Conservation (phyloP, 2,329 filamentous ascomycete species). For the Colletotrichum abscissum region DNA sequence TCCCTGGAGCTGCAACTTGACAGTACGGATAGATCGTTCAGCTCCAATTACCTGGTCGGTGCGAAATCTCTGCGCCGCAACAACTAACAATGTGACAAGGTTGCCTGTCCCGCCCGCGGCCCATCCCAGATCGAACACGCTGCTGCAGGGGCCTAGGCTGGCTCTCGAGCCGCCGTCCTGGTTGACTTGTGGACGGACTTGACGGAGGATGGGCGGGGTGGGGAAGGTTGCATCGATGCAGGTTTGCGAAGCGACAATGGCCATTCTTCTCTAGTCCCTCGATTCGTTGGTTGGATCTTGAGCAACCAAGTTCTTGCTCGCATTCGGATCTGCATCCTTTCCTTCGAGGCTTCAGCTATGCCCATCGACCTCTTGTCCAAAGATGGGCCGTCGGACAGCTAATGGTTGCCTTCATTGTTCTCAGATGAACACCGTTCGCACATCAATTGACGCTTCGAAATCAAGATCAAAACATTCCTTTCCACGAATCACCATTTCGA, state of each 20-base stretch:
- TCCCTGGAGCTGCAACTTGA: background rate
- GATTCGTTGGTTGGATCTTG: conserved; percentile 37
- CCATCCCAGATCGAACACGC: background rate
- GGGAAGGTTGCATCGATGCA: conserved; percentile 41
- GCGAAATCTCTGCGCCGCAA: background rate
- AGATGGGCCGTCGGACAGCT: background rate
- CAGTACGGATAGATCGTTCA: background rate
- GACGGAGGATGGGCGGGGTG: conserved; percentile 33
- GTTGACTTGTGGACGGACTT: background rate
- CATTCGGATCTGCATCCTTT: background rate
- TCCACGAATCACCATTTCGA: background rate
- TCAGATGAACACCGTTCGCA: background rate
- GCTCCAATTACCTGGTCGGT: background rate
- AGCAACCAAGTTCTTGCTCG: background rate
- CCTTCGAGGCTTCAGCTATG: background rate
- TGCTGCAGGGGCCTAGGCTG: background rate
- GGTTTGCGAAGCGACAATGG: background rate
- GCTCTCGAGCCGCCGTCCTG: background rate
- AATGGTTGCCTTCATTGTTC: background rate
- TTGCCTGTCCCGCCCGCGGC: background rate
- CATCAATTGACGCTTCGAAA: background rate
- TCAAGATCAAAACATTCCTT: background rate
- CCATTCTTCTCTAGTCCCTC: conserved; percentile 34
- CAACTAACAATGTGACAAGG: background rate
- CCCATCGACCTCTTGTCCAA: background rate